Percentiles rank a stretch among this genome's conserved stretches.
phyloP scores from a whole-genome alignment of 352 stramenopile species.

The Pythium dissimile region DNA sequence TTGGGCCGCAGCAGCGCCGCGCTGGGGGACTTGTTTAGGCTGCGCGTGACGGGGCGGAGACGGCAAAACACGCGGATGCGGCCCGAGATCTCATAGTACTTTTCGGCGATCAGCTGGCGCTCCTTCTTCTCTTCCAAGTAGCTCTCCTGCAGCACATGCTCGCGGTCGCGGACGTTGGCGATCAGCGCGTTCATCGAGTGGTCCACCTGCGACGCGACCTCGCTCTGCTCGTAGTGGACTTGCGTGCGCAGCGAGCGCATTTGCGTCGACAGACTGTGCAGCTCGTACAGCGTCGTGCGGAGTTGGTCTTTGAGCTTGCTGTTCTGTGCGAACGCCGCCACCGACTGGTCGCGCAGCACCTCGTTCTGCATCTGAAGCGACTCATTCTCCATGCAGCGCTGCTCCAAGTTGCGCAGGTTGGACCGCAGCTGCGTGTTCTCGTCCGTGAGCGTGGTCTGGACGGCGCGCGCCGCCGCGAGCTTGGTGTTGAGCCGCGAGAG shows the following conservation, averaged over 20 bases:
- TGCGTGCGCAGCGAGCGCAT: constrained; percentile 38
- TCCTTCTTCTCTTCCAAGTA: constrained; percentile 75
- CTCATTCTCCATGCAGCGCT: constrained; percentile 46
- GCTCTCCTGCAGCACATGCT: constrained; percentile 58
- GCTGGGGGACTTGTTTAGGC: constrained; percentile 3
- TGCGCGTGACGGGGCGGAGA: constrained; percentile 55
- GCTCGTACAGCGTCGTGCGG: constrained; percentile 20
- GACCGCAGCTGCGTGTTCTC: constrained; percentile 59
- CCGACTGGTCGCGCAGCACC: constrained; percentile 49
- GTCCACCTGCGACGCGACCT: constrained; percentile 31
- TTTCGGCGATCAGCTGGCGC: constrained; percentile 79
- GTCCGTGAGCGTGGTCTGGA: constrained; percentile 68
- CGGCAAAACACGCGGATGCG: constrained; percentile 94
- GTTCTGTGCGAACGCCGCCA: constrained; percentile 39
- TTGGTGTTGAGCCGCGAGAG: constrained; percentile 64
- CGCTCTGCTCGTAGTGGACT: constrained; percentile 33
- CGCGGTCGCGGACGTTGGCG: constrained; percentile 38
- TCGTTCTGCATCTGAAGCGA: constrained; percentile 58
- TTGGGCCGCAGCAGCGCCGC: constrained; percentile 72
- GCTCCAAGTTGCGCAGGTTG: constrained; percentile 45
- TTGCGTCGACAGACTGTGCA: constrained; percentile 35
- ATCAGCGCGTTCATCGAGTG: constrained; percentile 43
- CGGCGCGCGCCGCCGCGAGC: constrained; percentile 40
- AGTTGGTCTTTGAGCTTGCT: constrained; percentile 40
- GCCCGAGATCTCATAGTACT: constrained; percentile 90